Evolutionary conservation across 352 stramenopile genomes (phyloP), one percentile per base, ranked within the genome.

Genomic region (Globisporangium cederbergense): DNA sequence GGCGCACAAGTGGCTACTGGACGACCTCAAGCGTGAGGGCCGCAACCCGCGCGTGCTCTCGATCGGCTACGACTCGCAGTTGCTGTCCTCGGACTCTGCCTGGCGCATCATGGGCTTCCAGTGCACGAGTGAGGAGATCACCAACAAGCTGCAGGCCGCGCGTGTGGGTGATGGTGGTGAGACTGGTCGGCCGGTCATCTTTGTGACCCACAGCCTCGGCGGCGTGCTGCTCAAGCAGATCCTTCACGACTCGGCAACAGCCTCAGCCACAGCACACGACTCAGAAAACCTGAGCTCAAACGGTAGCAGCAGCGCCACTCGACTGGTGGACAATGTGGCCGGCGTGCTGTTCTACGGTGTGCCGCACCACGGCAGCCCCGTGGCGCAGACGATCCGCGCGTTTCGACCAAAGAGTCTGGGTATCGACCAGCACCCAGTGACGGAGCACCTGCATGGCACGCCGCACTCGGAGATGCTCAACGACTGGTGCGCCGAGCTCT

Each of bases 181-280:
- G 10, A 0, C 14, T 9, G 14, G 10, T 32, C 82, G 84, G 8
- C 86, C 86, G 0, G 83, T 95, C 8, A 75, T 93, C 11, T 95
- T 95, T 69, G 83, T 95, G 45, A 93, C 85, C 5, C 86, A 95
- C 63, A 92, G 81, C 64, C 78, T 95, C n/a, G 86, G 86, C n/a
- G 86, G 86, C 7, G 73, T 93, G 6, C 62, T 95, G 36, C 62
- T 95, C 10, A 95, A 95, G 65, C 83, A 95, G 62, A 77, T 95
- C 56, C 75, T 95, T 25, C 68, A 91, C 30, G 76, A 90, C 47
- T 79, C 79, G 1, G 55, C 71, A 1, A 64, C 58, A 28, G 25
- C 25, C 25, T 28, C 25, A 28, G 25, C 25, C 25, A 28, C 25
- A 28, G 25, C 25, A 28, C 25, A 28, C 25, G 25, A 28, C 25